Evolutionary conservation across 2,329 filamentous ascomycete genomes (phyloP).

Genomic region (Stagonosporopsis chrysanthemi): DNA sequence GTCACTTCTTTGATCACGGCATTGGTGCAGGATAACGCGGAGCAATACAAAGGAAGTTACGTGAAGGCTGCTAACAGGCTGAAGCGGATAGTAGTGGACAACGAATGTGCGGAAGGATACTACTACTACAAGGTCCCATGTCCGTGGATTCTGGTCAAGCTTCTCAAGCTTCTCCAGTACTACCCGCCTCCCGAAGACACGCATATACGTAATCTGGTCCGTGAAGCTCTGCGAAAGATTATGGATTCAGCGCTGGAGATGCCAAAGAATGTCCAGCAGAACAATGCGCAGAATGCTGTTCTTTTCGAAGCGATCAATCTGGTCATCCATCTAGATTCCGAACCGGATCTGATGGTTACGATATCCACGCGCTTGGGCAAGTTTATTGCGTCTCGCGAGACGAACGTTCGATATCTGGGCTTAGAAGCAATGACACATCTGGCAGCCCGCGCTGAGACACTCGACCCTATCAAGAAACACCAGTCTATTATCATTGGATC

Average conservation of each 20-base stretch:
- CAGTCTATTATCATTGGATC: conserved; percentile 96
- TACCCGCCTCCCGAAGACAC: conserved; percentile 96
- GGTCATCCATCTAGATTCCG: conserved; percentile 95
- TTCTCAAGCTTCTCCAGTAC: conserved; percentile 90
- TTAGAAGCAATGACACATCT: conserved; percentile 98
- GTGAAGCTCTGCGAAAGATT: conserved; percentile 89
- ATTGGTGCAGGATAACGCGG: conserved; percentile 89
- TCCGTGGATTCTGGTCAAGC: conserved; percentile 96
- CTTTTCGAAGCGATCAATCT: conserved; percentile 98
- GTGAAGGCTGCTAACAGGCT: conserved; percentile 89
- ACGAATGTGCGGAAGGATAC: conserved; percentile 88
- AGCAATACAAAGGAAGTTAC: conserved; percentile 92
- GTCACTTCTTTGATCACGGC: conserved; percentile 96
- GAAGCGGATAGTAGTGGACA: conserved; percentile 89
- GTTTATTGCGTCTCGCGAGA: conserved; percentile 96
- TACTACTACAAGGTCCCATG: conserved; percentile 99
- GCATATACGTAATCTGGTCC: conserved; percentile 88
- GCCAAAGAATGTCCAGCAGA: conserved; percentile 98
- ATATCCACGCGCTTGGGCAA: conserved; percentile 90
- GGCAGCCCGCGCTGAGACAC: conserved; percentile 88
- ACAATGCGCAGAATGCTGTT: conserved; percentile 97
- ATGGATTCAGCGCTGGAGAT: conserved; percentile 90
- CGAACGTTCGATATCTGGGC: conserved; percentile 94
- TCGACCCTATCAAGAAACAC: conserved; percentile 98
- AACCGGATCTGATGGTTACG: conserved; percentile 93